Evolutionary conservation across 768 basidiomycete genomes (phyloP).

Genomic region (Russula sp.): DNA sequence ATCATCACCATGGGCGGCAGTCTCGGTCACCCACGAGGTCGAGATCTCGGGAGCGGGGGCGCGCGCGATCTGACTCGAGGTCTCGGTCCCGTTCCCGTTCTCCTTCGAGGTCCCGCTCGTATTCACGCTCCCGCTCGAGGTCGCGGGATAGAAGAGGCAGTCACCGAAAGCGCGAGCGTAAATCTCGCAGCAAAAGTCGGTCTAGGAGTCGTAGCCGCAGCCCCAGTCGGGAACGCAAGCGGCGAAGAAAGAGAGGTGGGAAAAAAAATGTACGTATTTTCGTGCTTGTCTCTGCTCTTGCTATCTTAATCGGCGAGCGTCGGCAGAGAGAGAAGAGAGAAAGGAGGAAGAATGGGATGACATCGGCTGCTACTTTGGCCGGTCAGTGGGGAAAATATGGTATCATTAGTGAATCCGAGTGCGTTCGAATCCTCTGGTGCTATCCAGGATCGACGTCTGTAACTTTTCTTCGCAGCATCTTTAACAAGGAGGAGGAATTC

Average conservation of each 20-base stretch:
- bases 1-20: conserved; percentile 17
- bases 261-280: conserved; percentile 38
- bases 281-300: background rate
- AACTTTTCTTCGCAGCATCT: conserved; percentile 47
- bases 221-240: conserved; percentile 30
- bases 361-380: conserved; percentile 35
- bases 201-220: conserved; percentile 33
- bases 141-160: conserved; percentile 28
- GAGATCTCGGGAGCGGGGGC: conserved; percentile 13
- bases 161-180: conserved; percentile 37
- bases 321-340: conserved; percentile 48
- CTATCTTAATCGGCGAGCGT: background rate
- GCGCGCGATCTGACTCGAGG: conserved; percentile 14
- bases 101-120: conserved; percentile 16
- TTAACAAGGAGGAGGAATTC: conserved; percentile 80
- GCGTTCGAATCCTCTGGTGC: conserved; percentile 26
- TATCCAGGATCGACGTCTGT: background rate
- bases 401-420: conserved; percentile 81
- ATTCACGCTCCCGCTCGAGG: conserved; percentile 14
- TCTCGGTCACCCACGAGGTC: conserved; percentile 20
- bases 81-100: conserved; percentile 31
- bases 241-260: conserved; percentile 27
- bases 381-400: conserved; percentile 90
- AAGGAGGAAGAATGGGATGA: conserved; percentile 65
- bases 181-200: conserved; percentile 29